phyloP scores from a whole-genome alignment of 352 stramenopile species.

The Phytophthora rubi region DNA sequence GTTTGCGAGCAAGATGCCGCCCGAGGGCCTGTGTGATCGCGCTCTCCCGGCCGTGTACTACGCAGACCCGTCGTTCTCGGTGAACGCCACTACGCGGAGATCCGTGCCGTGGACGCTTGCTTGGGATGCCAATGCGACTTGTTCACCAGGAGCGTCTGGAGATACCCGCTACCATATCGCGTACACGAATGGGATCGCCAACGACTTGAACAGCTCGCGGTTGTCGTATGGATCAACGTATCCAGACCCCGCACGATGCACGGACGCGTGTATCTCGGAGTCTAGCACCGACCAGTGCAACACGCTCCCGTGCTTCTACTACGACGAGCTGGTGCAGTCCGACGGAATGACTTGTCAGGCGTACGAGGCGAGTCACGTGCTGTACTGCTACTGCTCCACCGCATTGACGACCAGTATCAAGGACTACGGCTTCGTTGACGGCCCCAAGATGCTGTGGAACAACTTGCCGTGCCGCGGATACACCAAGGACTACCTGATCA shows the following conservation, averaged over 20 bases:
- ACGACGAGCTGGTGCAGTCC: conserved; percentile 28
- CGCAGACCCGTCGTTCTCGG: conserved; percentile 28
- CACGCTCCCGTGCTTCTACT: conserved; percentile 58
- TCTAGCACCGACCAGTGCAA: conserved; percentile 34
- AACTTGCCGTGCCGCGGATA: conserved; percentile 49
- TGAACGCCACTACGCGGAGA: conserved; percentile 11
- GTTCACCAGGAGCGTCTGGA: conserved; percentile 17
- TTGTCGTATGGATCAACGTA: conserved; percentile 20
- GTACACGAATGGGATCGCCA: conserved; percentile 40
- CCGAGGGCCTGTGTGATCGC: conserved; percentile 43
- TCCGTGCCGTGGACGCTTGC: conserved; percentile 34
- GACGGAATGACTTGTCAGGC: conserved; percentile 33
- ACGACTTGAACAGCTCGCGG: conserved; percentile 22
- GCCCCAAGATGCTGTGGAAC: conserved; percentile 42
- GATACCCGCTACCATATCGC: conserved; percentile 42
- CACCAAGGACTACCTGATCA: conserved; percentile 51
- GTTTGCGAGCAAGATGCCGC: conserved; percentile 46
- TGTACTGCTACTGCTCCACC: conserved; percentile 57
- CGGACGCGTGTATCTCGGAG: conserved; percentile 47
- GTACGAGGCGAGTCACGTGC: conserved; percentile 45
- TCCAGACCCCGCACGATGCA: conserved; percentile 36
- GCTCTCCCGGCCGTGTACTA: conserved; percentile 49
- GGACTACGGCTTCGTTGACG: conserved; percentile 41
- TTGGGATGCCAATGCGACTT: conserved; percentile 35
- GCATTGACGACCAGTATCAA: conserved; percentile 37